Base-by-base conservation (phyloP, 2,329 filamentous ascomycete genomes). In the Talaromyces sp. region DNA sequence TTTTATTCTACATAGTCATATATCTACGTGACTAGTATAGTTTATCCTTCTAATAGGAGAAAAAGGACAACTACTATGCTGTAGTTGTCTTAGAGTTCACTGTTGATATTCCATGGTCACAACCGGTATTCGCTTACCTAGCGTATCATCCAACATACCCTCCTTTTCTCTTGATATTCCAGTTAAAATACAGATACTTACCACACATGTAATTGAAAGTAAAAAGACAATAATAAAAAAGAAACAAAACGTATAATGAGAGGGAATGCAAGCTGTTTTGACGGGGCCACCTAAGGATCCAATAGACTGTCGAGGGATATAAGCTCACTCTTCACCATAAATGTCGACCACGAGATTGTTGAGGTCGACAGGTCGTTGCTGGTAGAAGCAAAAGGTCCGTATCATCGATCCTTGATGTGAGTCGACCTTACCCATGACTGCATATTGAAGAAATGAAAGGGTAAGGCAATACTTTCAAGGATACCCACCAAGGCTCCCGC, bases 401-500 rank as follows among this genome's bases (percentile, higher is more conserved):
- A 64, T 59, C 34, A 53, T 59, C 54, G 45, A 53, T 63, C 25
- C 64, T 63, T 61, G 40, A 61, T 65, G 58, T 65, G 40, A 59
- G 61, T 77, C 77, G 75, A 82, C 69, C 74, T 78, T 78, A 79
- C 75, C 78, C 76, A 73, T 75, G 69, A 69, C 65, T 58, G 65
- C 70, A 60, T 58, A 58, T 13, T 58, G 68, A 69, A 70, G 69
- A 73, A 66, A 70, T 70, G 67, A 64, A 67, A 68, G 67, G 70
- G 69, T 69, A 61, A 68, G 69, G 60, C 67, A 67, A 65, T 68
- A 71, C 67, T 71, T 72, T 71, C 71, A 74, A 73, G 72, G 71
- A 79, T 79, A 81, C 78, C 78, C 77, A 81, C 78, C 77, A 78
- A 76, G 78, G 73, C 73, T 68, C 72, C 68, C 56, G 56, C 22